These are phyloP conservation scores for Hevea brasiliensis DNA, from an alignment of 345 rosid species.

Conservation along the genomic window DNA sequence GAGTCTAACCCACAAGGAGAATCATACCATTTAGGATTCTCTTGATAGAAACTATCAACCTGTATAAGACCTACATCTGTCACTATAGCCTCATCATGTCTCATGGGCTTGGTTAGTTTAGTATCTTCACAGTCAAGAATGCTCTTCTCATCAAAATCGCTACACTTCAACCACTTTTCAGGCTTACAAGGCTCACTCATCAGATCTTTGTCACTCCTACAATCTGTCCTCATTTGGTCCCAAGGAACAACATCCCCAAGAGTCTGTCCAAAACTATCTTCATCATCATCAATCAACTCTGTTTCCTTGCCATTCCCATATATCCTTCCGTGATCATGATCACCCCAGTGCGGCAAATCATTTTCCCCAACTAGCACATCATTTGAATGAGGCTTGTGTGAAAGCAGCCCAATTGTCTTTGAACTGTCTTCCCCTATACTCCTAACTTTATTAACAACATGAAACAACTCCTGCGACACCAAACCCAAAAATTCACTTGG, in stretches of 20 bases:
- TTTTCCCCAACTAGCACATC: conserved; percentile 75
- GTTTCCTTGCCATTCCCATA: conserved; percentile 77
- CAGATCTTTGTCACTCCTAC: conserved; percentile 71
- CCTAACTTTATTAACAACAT: conserved; percentile 65
- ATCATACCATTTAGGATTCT: conserved; percentile 91
- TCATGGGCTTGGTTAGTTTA: conserved; percentile 80
- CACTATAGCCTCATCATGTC: conserved; percentile 76
- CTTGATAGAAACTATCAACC: conserved; percentile 97
- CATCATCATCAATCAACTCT: conserved; percentile 83
- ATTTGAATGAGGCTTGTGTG: conserved; percentile 56
- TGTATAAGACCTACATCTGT: conserved; percentile 91
- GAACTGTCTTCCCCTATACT: conserved; percentile 66
- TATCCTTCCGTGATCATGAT: conserved; percentile 62
- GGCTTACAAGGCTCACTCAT: conserved; percentile 76
- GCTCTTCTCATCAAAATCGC: conserved; percentile 87
- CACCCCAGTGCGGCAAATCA: conserved; percentile 84
- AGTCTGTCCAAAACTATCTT: conserved; percentile 81
- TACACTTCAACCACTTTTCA: conserved; percentile 88
- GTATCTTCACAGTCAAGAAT: conserved; percentile 89
- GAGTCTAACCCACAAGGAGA: conserved; percentile 94
- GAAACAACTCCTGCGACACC: conserved; percentile 74
- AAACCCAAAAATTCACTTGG: conserved; percentile 60
- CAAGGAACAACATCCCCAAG: conserved; percentile 92
- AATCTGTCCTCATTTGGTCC: conserved; percentile 74
- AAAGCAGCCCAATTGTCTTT: conserved; percentile 55